Base-by-base conservation (phyloP, 495 filamentous ascomycete species). In the Aspergillus asperescens region DNA sequence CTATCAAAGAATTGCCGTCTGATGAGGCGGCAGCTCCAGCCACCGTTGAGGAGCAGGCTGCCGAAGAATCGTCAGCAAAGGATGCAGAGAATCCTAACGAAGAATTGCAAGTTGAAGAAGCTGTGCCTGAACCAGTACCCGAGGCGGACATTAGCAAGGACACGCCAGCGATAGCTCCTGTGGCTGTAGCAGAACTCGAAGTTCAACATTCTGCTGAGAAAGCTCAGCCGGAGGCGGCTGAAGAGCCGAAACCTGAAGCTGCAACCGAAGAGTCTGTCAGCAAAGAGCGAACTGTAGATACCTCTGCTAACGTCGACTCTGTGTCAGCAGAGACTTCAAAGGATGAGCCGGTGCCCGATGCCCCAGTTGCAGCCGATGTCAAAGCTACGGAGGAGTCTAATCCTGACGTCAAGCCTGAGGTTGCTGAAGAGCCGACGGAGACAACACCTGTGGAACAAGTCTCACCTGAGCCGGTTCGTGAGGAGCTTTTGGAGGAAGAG, bases 11-110 rank as follows among this genome's bases (percentile, higher is more conserved):
- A n/a, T 2, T 23, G 25, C 40, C 52, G 15, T 27, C 35, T n/a
- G 20, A 37, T 19, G 55, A 62, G 25, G 31, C 50, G 5, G 38
- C 20, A 29, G 23, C 48, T 8, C 42, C 50, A 18, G 35, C 41
- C 18, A 47, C 40, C 7, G 53, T 37, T 7, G 57, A 58, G 35
- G 51, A 52, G 39, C 49, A 43, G 10, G 46, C 48, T 5, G 49
- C 46, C 1, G 57, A 57, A 28, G 54, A 62, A 20, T 45, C 56
- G 1, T 22, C 39, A 6, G 22, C 27, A 12, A 57, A 61, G 20
- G 62, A 62, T 34, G 23, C 19, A 20, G 47, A 60, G 16, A 18
- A 48, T 23, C 13, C 50, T 18, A 20, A 50, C 19, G 49, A 38
- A 16, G 50, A 46, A 19, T 16, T 34, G 27, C 37, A 18, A 28